phyloP scores from a whole-genome alignment of 345 rosid genomes.

The Eucalyptus dawsonii region DNA sequence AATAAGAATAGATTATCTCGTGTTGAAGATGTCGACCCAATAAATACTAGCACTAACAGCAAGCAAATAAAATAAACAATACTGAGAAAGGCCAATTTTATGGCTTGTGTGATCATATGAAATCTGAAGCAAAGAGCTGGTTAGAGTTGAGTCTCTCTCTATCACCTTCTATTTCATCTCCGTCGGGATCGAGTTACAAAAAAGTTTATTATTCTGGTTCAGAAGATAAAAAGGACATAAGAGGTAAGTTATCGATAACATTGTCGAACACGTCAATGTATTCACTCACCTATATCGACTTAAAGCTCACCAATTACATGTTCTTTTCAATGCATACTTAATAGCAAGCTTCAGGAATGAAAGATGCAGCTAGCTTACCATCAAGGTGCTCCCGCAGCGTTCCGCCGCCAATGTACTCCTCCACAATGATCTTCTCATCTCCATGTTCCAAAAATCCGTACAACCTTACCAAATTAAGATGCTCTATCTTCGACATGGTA shows the following conservation, averaged over 20 bases:
- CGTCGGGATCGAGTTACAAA: not conserved
- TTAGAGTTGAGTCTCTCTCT: not conserved
- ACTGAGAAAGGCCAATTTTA: not conserved
- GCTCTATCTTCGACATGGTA: conserved; percentile 82
- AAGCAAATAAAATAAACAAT: not conserved
- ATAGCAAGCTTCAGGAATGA: not conserved
- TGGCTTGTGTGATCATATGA: not conserved
- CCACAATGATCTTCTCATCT: conserved; percentile 62
- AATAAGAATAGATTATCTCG: not conserved
- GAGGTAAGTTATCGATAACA: not conserved
- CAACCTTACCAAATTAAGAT: conserved; percentile 70
- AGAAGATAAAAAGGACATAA: not conserved
- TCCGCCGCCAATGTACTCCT: conserved; percentile 73
- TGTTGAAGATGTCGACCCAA: not conserved
- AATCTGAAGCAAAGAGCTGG: not conserved
- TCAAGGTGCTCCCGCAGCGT: conserved; percentile 80
- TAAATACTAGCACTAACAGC: not conserved
- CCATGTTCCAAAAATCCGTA: conserved; percentile 63
- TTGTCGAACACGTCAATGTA: not conserved
- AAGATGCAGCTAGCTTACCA: conserved; percentile 29
- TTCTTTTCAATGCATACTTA: not conserved
- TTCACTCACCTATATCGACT: not conserved
- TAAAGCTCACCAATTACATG: not conserved
- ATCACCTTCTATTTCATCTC: not conserved
- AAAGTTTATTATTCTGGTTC: not conserved